Evolutionary conservation across 2,329 filamentous ascomycete species (phyloP).

Genomic region (Alternaria conjuncta): DNA sequence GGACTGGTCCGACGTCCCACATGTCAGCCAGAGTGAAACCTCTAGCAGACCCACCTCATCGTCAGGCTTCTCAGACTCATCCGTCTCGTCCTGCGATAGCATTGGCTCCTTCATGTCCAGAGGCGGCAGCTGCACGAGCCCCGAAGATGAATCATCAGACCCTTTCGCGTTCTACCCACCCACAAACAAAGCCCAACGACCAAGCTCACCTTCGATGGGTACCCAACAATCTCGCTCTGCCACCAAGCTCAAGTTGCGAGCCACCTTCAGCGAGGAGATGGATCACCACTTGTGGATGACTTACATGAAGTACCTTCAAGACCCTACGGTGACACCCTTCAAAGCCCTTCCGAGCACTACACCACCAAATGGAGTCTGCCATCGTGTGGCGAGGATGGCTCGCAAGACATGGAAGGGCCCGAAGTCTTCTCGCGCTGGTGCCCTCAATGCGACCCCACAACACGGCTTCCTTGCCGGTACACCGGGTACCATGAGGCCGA

Average conservation of each 20-base stretch:
- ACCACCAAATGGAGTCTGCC: slow-evolving; percentile 69
- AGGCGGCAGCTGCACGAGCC: slow-evolving; percentile 66
- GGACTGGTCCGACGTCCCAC: slow-evolving; percentile 42
- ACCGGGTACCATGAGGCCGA: slow-evolving; percentile 52
- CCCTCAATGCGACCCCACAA: slow-evolving; percentile 23
- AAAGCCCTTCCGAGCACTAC: slow-evolving; percentile 69
- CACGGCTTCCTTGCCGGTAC: slow-evolving; percentile 44
- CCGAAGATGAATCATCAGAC: slow-evolving; percentile 64
- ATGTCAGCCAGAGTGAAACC: slow-evolving; percentile 47
- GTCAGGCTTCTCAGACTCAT: slow-evolving; percentile 67
- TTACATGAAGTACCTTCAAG: slow-evolving; percentile 69
- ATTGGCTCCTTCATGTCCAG: slow-evolving; percentile 63
- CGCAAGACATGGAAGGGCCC: slow-evolving; percentile 65
- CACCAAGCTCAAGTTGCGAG: slow-evolving; percentile 54
- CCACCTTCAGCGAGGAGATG: slow-evolving; percentile 67
- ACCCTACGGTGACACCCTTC: slow-evolving; percentile 70
- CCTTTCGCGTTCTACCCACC: slow-evolving; percentile 58
- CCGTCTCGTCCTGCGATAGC: slow-evolving; percentile 65
- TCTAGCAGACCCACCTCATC: slow-evolving; percentile 64
- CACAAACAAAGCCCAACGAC: slow-evolving; percentile 33
- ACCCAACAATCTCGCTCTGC: slow-evolving; percentile 33
- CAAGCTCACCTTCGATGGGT: slow-evolving; percentile 40
- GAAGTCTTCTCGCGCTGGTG: slow-evolving; percentile 41
- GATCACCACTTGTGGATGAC: slow-evolving; percentile 71
- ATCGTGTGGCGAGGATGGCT: slow-evolving; percentile 67